Conservation (phyloP, 2,329 filamentous ascomycete genomes). For the Thermomyces lanuginosus region DNA sequence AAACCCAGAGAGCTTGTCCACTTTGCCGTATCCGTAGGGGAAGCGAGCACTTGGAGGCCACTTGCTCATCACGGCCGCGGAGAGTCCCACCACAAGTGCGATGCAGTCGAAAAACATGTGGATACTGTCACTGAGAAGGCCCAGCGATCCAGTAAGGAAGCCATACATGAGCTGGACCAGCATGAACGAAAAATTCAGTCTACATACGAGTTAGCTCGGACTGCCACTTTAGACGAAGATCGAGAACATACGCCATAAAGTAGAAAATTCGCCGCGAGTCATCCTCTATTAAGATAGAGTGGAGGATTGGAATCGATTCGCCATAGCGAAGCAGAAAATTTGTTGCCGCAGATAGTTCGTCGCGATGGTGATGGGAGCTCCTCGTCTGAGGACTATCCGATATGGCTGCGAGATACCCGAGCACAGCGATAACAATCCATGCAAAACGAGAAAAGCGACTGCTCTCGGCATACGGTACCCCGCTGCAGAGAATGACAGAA, state of each 20-base stretch:
- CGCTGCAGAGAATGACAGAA: slow-evolving; percentile 15
- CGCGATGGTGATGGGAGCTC: slow-evolving; percentile 22
- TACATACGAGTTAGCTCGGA: slow-evolving; percentile 23
- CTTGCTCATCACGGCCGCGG: slow-evolving; percentile 88
- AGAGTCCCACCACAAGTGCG: slow-evolving; percentile 73
- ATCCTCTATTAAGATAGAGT: slow-evolving; percentile 75
- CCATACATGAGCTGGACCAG: slow-evolving; percentile 85
- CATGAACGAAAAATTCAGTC: slow-evolving; percentile 92
- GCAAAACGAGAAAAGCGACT: slow-evolving; percentile 13
- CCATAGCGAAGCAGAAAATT: slow-evolving; percentile 53
- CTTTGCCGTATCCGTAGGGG: slow-evolving; percentile 91
- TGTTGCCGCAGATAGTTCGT: slow-evolving; percentile 50
- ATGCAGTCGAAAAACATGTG: slow-evolving; percentile 99
- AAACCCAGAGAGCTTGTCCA: slow-evolving; percentile 90
- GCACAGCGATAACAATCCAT: slow-evolving; percentile 12
- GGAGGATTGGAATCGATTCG: slow-evolving; percentile 57
- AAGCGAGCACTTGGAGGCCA: slow-evolving; percentile 83
- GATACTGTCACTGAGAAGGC: slow-evolving; percentile 90
- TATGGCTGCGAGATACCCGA: slow-evolving; percentile 17
- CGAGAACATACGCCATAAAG: slow-evolving; percentile 63
- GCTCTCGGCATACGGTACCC: slow-evolving; percentile 14
- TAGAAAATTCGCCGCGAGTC: slow-evolving; percentile 94
- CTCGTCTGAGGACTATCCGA: slow-evolving; percentile 18
- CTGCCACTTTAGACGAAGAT: slow-evolving; percentile 1
- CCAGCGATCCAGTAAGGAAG: slow-evolving; percentile 80